Evolutionary conservation across 2,329 filamentous ascomycete genomes (phyloP), one percentile per base, ranked within the genome.

Genomic region (Alternaria sp.): DNA sequence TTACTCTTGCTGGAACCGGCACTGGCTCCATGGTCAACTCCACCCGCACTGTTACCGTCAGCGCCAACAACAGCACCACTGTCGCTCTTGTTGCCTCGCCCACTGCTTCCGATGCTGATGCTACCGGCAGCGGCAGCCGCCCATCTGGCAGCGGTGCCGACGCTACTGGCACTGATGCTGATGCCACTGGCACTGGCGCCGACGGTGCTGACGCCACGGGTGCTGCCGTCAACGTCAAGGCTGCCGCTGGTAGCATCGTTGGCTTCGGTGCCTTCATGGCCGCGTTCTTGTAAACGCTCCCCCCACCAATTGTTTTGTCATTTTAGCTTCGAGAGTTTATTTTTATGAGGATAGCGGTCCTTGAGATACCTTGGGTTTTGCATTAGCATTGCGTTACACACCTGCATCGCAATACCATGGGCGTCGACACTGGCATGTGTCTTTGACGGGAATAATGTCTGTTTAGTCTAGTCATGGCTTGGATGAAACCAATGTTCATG

Each of bases 181-280:
- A 70, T 8, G 59, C 64, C 25, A 64, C 66, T 11, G 69, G 63
- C 44, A 59, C 67, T 23, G 68, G 64, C 43, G 51, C 69, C 28
- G 49, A 61, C 25, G 54, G 28, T 55, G 50, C 58, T 46, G 45
- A 26, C 25, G 66, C 68, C 10, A 60, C 68, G 12, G 74, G 71
- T 55, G 75, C 74, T 61, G 74, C 74, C 40, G 69, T 74, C 58
- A 75, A 73, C 61, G 70, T 78, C 65, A 54, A 54, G 36, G 36
- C 52, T 44, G 32, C 52, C 32, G 75, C 75, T 32, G 77, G 75
- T 52, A 66, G 71, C 55, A 51, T 80, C 46, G 63, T 78, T 44
- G 77, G 77, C 60, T 72, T 77, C 51, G 77, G 76, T 74, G 76
- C 76, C 17, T 69, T 80, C 66, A 62, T 79, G 32, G 77, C 76